These are phyloP conservation scores for Eucalyptus victrix DNA, from an alignment of 345 rosid species.

Conservation along the genomic window DNA sequence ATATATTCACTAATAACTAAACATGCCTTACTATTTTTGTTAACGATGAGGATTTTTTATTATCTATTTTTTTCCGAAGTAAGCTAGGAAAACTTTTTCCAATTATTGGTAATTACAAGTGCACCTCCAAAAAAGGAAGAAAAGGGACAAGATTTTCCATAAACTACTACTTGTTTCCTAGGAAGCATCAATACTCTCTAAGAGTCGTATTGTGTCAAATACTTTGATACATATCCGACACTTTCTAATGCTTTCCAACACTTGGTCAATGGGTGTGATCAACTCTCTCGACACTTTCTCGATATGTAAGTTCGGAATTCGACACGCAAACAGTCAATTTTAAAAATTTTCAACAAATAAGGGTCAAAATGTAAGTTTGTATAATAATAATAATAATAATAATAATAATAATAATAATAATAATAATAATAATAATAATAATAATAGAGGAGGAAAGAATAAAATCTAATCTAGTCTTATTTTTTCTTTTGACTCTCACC, in stretches of 20 bases:
- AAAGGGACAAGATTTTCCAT: background rate
- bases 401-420: too few species aligned
- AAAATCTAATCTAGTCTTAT: too few species aligned
- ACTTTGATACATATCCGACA: rapidly evolving
- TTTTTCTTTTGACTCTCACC: rapidly evolving
- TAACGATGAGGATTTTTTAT: background rate
- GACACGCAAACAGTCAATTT: rapidly evolving
- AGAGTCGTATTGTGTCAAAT: rapidly evolving
- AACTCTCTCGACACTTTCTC: too few species aligned
- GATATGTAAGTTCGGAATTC: rapidly evolving
- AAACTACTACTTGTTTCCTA: background rate
- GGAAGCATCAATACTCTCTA: too few species aligned
- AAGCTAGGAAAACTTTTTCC: background rate
- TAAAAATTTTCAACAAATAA: too few species aligned
- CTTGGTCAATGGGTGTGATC: too few species aligned
- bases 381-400: too few species aligned
- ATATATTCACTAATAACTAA: background rate
- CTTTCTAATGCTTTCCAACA: too few species aligned
- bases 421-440: too few species aligned
- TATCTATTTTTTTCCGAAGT: background rate
- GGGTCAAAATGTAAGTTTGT: too few species aligned
- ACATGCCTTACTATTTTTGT: background rate
- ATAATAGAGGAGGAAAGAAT: too few species aligned
- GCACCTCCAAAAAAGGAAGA: background rate
- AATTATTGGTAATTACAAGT: background rate